phyloP scores from a whole-genome alignment of 163 green algal species.

The Scenedesmus sp. region DNA sequence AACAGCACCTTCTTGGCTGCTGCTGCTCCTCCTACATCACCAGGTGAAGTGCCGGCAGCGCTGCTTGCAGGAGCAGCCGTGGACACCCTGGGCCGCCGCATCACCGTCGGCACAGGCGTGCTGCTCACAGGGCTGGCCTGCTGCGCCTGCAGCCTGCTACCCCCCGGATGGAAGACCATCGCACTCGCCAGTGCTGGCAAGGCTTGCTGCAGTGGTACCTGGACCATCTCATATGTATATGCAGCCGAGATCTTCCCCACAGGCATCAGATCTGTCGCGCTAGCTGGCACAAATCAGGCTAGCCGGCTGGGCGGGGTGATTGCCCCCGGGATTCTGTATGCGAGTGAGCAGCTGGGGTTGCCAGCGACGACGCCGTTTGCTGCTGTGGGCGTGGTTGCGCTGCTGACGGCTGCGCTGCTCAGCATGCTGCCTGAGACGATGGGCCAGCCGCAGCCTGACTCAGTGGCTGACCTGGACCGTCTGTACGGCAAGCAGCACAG shows the following conservation, averaged over 20 bases:
- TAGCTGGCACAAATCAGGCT: conserved; percentile 31
- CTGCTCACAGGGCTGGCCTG: conserved; percentile 14
- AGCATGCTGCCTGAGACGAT: conserved; percentile 40
- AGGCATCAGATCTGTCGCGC: conserved; percentile 21
- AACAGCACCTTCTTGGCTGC: too few species aligned
- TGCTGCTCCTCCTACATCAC: neutral
- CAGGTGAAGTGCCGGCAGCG: conserved; percentile 21
- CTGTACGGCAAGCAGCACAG: conserved; percentile 64
- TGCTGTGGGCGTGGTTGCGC: neutral
- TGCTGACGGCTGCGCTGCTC: neutral
- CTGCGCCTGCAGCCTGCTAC: neutral
- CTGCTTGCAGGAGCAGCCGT: conserved; percentile 4
- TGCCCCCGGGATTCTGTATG: conserved; percentile 30
- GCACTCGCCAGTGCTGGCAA: conserved; percentile 30
- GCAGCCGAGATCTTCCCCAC: conserved; percentile 40
- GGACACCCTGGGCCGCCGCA: conserved; percentile 13
- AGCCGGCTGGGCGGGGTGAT: conserved; percentile 29
- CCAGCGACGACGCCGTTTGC: conserved; percentile 4
- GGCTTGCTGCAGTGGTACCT: conserved; percentile 14
- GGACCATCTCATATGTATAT: conserved; percentile 29
- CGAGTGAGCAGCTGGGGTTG: neutral
- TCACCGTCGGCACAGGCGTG: conserved; percentile 12
- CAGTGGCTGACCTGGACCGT: neutral
- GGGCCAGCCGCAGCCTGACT: conserved; percentile 32
- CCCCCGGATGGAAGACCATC: neutral